Evolutionary conservation across 805 yeast genomes (phyloP), one percentile per base, ranked within the genome.

Genomic region (Ogataea nakhonphanomensis): DNA sequence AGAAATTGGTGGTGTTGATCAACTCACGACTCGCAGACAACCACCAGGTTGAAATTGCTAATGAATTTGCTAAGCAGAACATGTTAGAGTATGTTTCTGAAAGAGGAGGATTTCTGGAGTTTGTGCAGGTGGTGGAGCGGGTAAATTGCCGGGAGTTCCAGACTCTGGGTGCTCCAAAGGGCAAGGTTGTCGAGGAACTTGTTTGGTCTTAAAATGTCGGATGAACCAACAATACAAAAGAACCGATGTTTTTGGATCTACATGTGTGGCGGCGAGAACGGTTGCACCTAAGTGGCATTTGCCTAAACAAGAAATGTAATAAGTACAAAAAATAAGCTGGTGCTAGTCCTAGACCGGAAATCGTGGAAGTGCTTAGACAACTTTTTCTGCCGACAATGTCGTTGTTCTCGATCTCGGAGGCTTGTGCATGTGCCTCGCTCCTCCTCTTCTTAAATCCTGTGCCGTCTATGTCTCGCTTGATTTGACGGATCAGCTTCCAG

Each of bases 11-110:
- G 1, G 89, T 84, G 6, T 82, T 88, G 22, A 75, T 80, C 7
- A 91, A 91, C 58, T 71, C 73, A 8, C 50, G 59, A 5, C 70
- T 93, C n/a, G 84, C 87, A 86, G 86, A 86, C 57, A 86, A 89
- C 57, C 97, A 90, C 58, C 96, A 90, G 58, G 48, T 62, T 12
- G 91, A 90, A 45, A 79, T 86, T 7, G 93, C 95, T 0, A 53
- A 58, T n/a, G 78, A 73, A 37, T 67, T 84, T 33, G 66, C 59
- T 9, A 31, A 54, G 1, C 37, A 57, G 30, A 64, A 66, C 29
- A 49, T 71, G 21, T 29, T 66, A 17, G 44, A 49, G 24, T 52
- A 53, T 7, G 38, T 47, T 31, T 41, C 20, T 17, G 5, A 5
- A 17, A 17, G 46, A 7, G 48, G 52, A 1, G 52, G 34, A 0